A percentile compares a stretch with the other conserved stretches of the same genome.
These are phyloP conservation scores for Ustilago shanxiensis DNA, from an alignment of 1,284 basidiomycete species.

Conservation along the genomic window DNA sequence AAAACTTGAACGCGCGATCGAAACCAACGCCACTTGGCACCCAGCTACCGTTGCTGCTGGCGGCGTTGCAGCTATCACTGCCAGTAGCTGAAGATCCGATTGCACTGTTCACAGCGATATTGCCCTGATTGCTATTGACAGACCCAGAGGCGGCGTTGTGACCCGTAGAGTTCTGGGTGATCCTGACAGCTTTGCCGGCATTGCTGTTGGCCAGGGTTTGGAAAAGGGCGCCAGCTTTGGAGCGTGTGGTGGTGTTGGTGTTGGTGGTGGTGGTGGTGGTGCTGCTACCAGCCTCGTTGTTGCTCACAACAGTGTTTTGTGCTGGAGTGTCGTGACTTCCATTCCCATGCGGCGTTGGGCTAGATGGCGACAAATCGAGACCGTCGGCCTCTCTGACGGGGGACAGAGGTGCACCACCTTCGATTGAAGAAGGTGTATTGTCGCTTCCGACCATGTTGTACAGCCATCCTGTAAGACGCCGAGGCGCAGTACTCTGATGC, in stretches of 20 bases:
- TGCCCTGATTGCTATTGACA: slow-evolving; percentile 3
- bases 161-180: slow-evolving; percentile 6
- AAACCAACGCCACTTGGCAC: slow-evolving; percentile 46
- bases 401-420: slow-evolving; percentile 24
- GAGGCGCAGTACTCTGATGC: slow-evolving; percentile 22
- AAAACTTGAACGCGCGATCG: slow-evolving; percentile 62
- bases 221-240: slow-evolving; percentile 35
- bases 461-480: slow-evolving; percentile 61
- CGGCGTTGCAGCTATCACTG: not conserved
- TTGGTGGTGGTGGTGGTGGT: not conserved
- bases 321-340: not conserved
- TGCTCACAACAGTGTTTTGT: not conserved
- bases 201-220: slow-evolving; percentile 23
- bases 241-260: slow-evolving; percentile 7
- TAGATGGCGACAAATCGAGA: slow-evolving; percentile 14
- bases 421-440: slow-evolving; percentile 16
- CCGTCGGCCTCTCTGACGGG: slow-evolving; percentile 41
- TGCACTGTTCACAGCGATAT: not conserved
- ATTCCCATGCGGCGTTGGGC: slow-evolving; percentile 9
- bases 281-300: not conserved
- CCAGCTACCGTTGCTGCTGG: slow-evolving; percentile 22
- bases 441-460: slow-evolving; percentile 57
- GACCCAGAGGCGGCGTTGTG: slow-evolving; percentile 11
- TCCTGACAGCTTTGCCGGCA: slow-evolving; percentile 12
- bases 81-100: not conserved